Evolutionary conservation across 352 stramenopile species (phyloP).

Genomic region (Phytopythium ostracodes): DNA sequence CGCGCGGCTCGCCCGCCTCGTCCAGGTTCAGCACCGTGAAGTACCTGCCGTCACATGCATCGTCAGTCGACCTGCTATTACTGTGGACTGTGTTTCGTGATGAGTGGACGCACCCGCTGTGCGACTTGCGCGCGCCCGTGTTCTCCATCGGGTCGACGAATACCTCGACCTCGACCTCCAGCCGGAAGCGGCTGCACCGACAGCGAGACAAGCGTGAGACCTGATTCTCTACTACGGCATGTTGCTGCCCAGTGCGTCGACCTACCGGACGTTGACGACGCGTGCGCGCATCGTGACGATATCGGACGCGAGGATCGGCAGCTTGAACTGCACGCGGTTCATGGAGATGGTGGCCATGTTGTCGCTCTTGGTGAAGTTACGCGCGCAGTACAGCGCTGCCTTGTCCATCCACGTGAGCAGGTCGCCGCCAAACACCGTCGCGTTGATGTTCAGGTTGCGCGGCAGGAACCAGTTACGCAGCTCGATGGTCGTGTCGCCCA

Average conservation of each 20-base stretch:
- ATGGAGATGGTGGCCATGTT: constrained; percentile 75
- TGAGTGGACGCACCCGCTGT: constrained; percentile 34
- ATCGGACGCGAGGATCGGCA: constrained; percentile 51
- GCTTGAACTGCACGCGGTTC: constrained; percentile 72
- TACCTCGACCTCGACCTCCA: constrained; percentile 68
- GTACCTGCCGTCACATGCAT: constrained; percentile 18
- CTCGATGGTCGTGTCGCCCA: constrained; percentile 63
- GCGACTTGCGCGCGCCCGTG: constrained; percentile 36
- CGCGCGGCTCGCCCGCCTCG: constrained; percentile 28
- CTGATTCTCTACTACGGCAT: no score
- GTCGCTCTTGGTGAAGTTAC: constrained; percentile 70
- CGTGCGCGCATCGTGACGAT: constrained; percentile 58
- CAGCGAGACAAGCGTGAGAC: not conserved
- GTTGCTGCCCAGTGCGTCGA: not conserved
- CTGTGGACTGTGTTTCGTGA: not conserved
- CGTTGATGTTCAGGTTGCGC: constrained; percentile 65
- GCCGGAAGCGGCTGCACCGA: constrained; percentile 29
- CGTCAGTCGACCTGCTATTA: not conserved
- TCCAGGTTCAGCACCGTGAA: constrained; percentile 63
- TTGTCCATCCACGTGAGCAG: constrained; percentile 65
- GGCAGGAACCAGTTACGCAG: constrained; percentile 70
- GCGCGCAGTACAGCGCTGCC: constrained; percentile 59
- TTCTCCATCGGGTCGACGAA: constrained; percentile 36
- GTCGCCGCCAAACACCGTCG: constrained; percentile 67
- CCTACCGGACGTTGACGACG: constrained; percentile 61